Evolutionary conservation across 73 alveolate species (phyloP).

Genomic region (Uronychia binucleata): DNA sequence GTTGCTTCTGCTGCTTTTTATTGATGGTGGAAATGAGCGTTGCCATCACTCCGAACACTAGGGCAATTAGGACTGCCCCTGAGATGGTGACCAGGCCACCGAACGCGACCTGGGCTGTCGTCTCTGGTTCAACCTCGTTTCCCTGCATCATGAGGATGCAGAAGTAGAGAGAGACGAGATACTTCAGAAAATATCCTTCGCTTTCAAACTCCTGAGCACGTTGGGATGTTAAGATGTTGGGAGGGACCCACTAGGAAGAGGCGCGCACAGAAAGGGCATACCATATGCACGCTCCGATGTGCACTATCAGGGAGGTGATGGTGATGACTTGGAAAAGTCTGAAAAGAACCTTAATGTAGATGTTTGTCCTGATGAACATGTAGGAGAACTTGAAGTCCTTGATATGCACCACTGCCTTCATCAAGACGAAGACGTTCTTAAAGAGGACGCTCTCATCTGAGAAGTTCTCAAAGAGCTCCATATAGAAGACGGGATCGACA

Average conservation of each 20-base stretch:
- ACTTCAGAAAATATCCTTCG: not conserved
- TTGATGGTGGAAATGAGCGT: not conserved
- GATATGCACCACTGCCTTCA: not conserved
- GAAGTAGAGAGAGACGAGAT: not conserved
- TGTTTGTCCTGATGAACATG: not conserved
- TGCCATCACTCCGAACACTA: not conserved
- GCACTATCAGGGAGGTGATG: not conserved
- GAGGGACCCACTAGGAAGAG: not conserved
- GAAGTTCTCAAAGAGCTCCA: not conserved
- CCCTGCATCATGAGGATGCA: slow-evolving; percentile 1
- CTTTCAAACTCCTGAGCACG: not conserved
- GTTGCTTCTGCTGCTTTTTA: not conserved
- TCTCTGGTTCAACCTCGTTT: not conserved
- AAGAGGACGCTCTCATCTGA: no score
- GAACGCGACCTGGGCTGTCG: not conserved
- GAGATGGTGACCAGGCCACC: not conserved
- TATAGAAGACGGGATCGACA: not conserved
- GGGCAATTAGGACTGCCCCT: not conserved
- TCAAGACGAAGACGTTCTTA: not conserved
- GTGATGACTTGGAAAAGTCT: not conserved
- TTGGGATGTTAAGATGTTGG: not conserved
- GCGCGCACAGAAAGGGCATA: not conserved
- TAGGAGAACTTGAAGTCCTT: not conserved
- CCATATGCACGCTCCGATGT: not conserved
- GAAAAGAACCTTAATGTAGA: not conserved